Evolutionary conservation across 2,329 filamentous ascomycete species (phyloP), one percentile per base, ranked within the genome.

Genomic region (Ophioceras dolichostomum): DNA sequence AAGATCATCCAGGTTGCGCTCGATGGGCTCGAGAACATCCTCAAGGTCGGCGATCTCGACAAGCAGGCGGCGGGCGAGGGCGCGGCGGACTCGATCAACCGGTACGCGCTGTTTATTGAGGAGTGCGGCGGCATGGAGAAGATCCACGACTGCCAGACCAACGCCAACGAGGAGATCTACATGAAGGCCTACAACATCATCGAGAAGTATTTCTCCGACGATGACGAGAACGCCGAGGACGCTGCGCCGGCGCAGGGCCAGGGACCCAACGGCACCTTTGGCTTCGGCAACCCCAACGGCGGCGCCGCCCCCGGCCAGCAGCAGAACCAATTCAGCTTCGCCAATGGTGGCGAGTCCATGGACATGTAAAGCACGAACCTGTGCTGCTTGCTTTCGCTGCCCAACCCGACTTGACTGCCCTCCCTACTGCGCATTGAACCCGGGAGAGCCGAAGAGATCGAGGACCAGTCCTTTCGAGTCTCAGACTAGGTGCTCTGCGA

Each of bases 111-210:
- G 45, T 96, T 94, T 65, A 98, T 98, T 49, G 91, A 98, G 65
- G 91, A 98, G 64, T 94, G 88, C 49, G 86, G 87, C 54, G 91
- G 91, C 48, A 98, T 98, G 91, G 91, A 96, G 70, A 96, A 96
- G 80, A 96, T 98, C 50, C 91, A 98, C 66, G 89, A 96, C 52
- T 96, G 91, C 76, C 91, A 98, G 71, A 95, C 93, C 70, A 98
- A 98, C 54, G 89, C 89, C 68, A 98, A 98, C 65, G 91, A 98
- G 67, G 91, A 98, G 66, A 98, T 98, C 51, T 98, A 98, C 73
- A 96, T 98, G 89, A 98, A 98, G 78, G 91, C 91, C 0, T 98
- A 96, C 74, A 96, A 94, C 74, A 98, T 98, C 64, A 98, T 98
- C 49, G 91, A 98, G 73, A 95, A 95, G 70, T 98, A 98, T 75